These are phyloP conservation scores for Jatropha podagrica DNA, from an alignment of 441 rosid genomes.

Conservation along the genomic window DNA sequence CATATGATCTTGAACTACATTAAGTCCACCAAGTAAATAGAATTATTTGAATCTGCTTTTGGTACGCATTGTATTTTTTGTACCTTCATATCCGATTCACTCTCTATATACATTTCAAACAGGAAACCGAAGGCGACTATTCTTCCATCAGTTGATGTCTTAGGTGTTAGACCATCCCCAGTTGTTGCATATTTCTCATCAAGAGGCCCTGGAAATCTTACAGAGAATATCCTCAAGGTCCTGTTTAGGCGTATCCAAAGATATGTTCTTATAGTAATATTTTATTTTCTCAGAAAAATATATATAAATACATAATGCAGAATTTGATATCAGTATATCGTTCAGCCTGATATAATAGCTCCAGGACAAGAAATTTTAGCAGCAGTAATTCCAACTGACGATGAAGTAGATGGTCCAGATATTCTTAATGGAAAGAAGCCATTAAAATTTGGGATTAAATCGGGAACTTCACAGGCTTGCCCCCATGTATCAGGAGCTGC, in stretches of 20 bases:
- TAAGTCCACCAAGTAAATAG: background rate
- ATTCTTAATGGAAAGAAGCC: constrained; percentile 34
- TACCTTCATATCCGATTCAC: background rate
- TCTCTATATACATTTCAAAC: too few species aligned
- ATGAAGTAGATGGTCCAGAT: constrained; percentile 23
- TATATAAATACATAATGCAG: background rate
- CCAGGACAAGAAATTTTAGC: constrained; percentile 77
- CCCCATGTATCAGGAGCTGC: constrained; percentile 83
- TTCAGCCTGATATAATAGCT: constrained; percentile 74
- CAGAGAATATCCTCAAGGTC: constrained; percentile 83
- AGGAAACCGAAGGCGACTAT: constrained; percentile 55
- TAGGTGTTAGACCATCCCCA: constrained; percentile 59
- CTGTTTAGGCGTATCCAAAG: background rate
- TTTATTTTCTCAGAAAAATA: background rate
- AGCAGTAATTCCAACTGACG: constrained; percentile 40
- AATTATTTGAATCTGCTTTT: background rate
- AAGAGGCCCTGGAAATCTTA: constrained; percentile 64
- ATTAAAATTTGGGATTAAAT: constrained; percentile 37
- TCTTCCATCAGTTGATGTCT: constrained; percentile 42
- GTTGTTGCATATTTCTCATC: constrained; percentile 69
- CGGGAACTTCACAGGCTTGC: constrained; percentile 93
- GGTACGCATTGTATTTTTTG: background rate
- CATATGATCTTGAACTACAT: background rate
- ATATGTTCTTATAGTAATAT: background rate
- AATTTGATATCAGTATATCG: background rate